phyloP scores from a whole-genome alignment of 805 yeast species.

The Yarrowia deformans region DNA sequence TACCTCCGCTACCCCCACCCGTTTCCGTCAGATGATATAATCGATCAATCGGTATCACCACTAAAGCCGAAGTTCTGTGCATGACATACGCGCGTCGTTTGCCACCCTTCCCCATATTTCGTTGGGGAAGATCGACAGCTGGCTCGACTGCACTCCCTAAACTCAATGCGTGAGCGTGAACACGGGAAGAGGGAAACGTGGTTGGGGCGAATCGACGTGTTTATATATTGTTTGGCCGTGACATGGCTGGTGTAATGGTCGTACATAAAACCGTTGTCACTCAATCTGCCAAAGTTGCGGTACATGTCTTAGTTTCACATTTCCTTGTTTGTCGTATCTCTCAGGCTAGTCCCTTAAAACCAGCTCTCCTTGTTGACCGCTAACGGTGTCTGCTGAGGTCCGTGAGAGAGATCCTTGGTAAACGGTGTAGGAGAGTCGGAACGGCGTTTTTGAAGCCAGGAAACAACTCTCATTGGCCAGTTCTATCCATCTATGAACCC shows the following conservation, averaged over 20 bases:
- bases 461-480: neutral
- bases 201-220: neutral
- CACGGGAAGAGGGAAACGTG: neutral
- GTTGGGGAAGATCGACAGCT: conserved; percentile 11
- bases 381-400: neutral
- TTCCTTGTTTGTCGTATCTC: conserved; percentile 6
- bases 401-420: too few species aligned
- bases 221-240: too few species aligned
- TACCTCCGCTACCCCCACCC: neutral
- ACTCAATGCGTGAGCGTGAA: neutral
- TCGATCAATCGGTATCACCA: neutral
- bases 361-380: neutral
- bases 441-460: neutral
- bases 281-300: neutral
- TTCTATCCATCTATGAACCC: too few species aligned
- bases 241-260: too few species aligned
- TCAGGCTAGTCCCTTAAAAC: neutral
- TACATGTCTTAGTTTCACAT: neutral
- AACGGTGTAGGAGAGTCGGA: neutral
- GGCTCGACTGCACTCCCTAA: neutral
- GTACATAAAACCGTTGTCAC: neutral
- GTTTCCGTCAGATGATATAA: neutral
- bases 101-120: conserved; percentile 20
- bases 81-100: neutral
- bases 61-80: conserved; percentile 11